phyloP scores from a whole-genome alignment of 176 grass and related monocot species.

The Oryza meridionalis region DNA sequence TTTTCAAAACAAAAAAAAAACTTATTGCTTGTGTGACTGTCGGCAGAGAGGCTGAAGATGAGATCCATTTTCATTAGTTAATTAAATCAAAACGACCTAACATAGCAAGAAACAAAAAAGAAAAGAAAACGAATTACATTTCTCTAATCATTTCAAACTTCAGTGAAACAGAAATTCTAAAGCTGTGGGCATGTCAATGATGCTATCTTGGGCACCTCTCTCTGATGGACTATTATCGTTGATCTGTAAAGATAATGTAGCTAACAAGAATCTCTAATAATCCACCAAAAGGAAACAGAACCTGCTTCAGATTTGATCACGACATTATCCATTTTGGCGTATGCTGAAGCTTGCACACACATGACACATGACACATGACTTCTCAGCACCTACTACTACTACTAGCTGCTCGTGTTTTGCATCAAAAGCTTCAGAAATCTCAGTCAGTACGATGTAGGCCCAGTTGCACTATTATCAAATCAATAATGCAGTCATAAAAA shows the following conservation, averaged over 20 bases:
- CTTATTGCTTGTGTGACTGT: too few species aligned
- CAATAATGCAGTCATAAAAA: conserved; percentile 30
- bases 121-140: background rate
- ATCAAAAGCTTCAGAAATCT: background rate
- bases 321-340: background rate
- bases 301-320: background rate
- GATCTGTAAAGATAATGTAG: background rate
- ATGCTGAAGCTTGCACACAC: background rate
- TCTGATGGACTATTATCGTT: background rate
- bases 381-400: background rate
- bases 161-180: background rate
- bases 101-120: background rate
- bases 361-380: background rate
- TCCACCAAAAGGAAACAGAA: conserved; percentile 4
- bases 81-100: background rate
- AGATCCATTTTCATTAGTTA: too few species aligned
- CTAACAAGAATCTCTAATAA: background rate
- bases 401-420: background rate
- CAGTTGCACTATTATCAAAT: background rate
- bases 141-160: background rate
- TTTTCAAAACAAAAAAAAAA: too few species aligned
- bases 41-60: too few species aligned
- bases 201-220: background rate
- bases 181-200: background rate
- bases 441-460: background rate